Evolutionary conservation across 2,329 filamentous ascomycete genomes (phyloP), one percentile per base, ranked within the genome.

Genomic region (Aspergillus intermedius): DNA sequence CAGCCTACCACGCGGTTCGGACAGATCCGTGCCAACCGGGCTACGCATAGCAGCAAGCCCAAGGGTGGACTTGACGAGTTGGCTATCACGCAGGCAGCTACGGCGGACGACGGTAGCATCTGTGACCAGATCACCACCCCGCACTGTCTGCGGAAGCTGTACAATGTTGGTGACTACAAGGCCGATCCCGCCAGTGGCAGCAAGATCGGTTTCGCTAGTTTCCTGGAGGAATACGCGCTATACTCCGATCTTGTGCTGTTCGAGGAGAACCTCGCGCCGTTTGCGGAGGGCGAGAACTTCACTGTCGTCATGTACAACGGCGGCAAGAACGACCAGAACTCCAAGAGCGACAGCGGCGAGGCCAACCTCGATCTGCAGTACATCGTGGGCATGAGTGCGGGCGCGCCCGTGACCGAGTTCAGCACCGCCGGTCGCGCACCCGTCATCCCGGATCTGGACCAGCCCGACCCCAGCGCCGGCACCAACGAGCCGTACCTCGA

Each of bases 311-410:
- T 66, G 22, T 70, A 72, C 42, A 69, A 75, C 42, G 73, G 73
- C 53, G 68, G 67, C 17, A 54, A 65, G 7, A 58, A 71, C 41
- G 54, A 67, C 40, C 65, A 69, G 50, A 61, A 66, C 45, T 62
- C 69, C 8, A 56, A 55, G 2, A 53, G 60, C 9, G 66, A 72
- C 54, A 73, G 71, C 52, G 67, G 70, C 13, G 75, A 78, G 55
- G 76, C 74, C 45, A 77, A 77, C 54, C 64, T 77, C 15, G 75
- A 78, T 50, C 66, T 74, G 34, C 73, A 77, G 55, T 76, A 76
- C 51, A 75, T 75, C 4, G 53, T 73, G 39, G 71, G 73, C 25
- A 53, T 77, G 12, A 68, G 70, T 48, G 56, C 69, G 9, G 73
- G 74, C 0, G 57, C 75, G 13, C 68, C 71, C 2, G 69, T 72